These are phyloP conservation scores for Fusarium sp. DNA, from an alignment of 2,329 filamentous ascomycete species.

Conservation along the genomic window DNA sequence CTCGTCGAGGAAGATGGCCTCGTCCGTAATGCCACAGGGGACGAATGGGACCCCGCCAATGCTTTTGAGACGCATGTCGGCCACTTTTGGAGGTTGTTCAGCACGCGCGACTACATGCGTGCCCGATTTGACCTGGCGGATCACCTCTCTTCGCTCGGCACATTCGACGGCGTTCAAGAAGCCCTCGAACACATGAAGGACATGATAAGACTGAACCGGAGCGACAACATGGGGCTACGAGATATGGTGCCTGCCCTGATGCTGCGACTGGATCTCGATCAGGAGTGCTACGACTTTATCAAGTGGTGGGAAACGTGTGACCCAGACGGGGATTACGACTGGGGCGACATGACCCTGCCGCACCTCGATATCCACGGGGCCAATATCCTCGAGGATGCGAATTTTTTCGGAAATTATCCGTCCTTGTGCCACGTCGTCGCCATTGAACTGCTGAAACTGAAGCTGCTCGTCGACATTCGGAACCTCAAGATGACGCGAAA, in stretches of 20 bases:
- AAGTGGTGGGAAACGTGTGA: constrained; percentile 43
- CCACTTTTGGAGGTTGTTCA: no score
- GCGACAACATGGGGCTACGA: constrained; percentile 39
- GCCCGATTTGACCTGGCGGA: constrained; percentile 33
- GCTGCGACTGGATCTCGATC: constrained; percentile 57
- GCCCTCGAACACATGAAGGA: constrained; percentile 51
- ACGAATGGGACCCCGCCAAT: constrained; percentile 44
- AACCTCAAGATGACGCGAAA: constrained; percentile 10
- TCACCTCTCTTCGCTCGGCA: constrained; percentile 42
- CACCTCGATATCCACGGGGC: background rate
- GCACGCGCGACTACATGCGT: no score
- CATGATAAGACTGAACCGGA: constrained; percentile 41
- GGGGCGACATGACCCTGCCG: background rate
- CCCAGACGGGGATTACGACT: background rate
- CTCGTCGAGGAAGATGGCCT: constrained; percentile 48
- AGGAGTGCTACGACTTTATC: constrained; percentile 57
- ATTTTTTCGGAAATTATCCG: background rate
- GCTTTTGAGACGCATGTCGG: constrained; percentile 49
- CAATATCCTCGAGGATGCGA: background rate
- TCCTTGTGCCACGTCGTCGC: background rate
- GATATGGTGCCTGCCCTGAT: constrained; percentile 49
- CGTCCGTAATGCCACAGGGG: constrained; percentile 44
- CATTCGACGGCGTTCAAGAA: constrained; percentile 47
- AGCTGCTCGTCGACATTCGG: constrained; percentile 13
- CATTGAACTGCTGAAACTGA: constrained; percentile 9